A percentile compares a stretch with the other conserved stretches of the same genome.
Evolutionary conservation across 805 yeast genomes (phyloP).

Genomic region (Jamesozyma hellenica): DNA sequence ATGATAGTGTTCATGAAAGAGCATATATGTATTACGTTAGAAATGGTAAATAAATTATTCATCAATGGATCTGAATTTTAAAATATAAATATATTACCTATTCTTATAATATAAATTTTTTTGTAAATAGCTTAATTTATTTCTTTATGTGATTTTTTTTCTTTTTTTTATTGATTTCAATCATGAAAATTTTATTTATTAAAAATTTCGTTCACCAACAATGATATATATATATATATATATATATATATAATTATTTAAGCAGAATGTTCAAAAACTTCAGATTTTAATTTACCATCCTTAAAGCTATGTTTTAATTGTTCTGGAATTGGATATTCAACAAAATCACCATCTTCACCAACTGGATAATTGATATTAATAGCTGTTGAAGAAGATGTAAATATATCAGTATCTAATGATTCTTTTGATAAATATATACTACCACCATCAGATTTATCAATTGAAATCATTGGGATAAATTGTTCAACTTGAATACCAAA

Average conservation of each 20-base stretch:
- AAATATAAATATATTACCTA: not conserved
- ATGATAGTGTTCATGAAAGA: constrained; percentile 72
- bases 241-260: constrained; percentile 21
- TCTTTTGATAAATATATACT: constrained; percentile 64
- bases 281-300: constrained; percentile 52
- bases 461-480: constrained; percentile 68
- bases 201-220: no score
- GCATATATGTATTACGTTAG: constrained; percentile 90
- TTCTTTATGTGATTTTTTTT: no score
- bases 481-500: constrained; percentile 83
- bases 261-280: constrained; percentile 77
- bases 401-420: constrained; percentile 65
- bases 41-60: constrained; percentile 40
- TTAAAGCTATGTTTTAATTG: constrained; percentile 70
- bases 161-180: no score
- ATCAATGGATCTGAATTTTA: not conserved
- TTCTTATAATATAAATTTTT: no score
- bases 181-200: no score
- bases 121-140: constrained; percentile 5
- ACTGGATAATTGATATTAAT: constrained; percentile 77
- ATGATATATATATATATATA: constrained; percentile 1
- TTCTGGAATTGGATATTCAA: constrained; percentile 82
- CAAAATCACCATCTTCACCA: constrained; percentile 58
- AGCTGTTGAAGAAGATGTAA: constrained; percentile 76
- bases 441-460: constrained; percentile 86